Evolutionary conservation across 1,284 basidiomycete species (phyloP), one percentile per base, ranked within the genome.

Genomic region (Apiotrichum gracile): DNA sequence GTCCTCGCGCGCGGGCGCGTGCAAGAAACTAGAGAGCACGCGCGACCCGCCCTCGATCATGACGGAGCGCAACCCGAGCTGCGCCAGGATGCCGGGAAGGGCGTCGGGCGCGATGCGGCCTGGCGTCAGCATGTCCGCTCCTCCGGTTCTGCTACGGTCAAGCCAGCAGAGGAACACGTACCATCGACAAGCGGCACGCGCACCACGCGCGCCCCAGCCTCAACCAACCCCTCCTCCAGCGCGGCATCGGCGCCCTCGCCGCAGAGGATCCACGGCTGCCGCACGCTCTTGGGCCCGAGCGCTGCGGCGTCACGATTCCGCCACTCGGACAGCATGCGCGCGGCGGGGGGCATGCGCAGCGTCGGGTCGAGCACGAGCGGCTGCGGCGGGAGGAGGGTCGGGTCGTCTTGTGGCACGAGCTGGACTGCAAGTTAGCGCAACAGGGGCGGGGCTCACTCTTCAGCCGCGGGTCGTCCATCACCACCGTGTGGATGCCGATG

Each of bases 21-120:
- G 64, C 0, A 96, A 76, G 73, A 94, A 91, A 2, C 87, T 84
- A 17, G 81, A 78, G 52, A 98, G 91, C 54, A 97, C 80, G 5
- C 78, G 76, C 5, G 90, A 87, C 17, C 94, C 94, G 48, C 94
- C 94, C 77, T 98, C 94, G 12, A 97, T 86, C 94, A 98, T 98
- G 49, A 97, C 77, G 4, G 85, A 85, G 9, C 75, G 74, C 54
- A 96, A 79, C 12, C 82, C 83, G 24, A 80, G 74, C 13, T 73
- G 67, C 22, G 73, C 71, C 25, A 92, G 77, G 9, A 77, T 75
- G 14, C 61, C 63, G 3, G 91, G 81, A 13, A 88, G 69, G 9
- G 70, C 67, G 1, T 72, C 64, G 5, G 88, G 77, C 8, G 81
- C 75, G 35, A 85, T 73, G 40, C 70, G 66, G 17, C 77, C 79